Evolutionary conservation across 805 yeast genomes (phyloP).

Genomic region (Spathaspora passalidarum): DNA sequence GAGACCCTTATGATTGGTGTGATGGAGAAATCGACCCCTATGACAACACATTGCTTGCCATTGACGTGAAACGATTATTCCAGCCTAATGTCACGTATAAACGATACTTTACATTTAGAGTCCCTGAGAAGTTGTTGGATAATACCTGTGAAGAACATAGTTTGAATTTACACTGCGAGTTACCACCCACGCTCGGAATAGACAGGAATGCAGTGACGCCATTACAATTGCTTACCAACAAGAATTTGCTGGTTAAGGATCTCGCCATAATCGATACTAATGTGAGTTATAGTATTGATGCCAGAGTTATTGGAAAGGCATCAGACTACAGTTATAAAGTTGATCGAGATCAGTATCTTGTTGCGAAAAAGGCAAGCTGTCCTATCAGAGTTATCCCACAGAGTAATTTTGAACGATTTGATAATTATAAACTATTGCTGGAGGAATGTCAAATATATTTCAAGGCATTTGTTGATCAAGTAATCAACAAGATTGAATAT

Average conservation of each 20-base stretch:
- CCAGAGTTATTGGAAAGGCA: slow-evolving; percentile 40
- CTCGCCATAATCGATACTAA: slow-evolving; percentile 34
- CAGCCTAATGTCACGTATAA: slow-evolving; percentile 39
- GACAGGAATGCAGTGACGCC: slow-evolving; percentile 24
- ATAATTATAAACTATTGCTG: slow-evolving; percentile 11
- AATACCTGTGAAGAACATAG: slow-evolving; percentile 37
- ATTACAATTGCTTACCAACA: slow-evolving; percentile 21
- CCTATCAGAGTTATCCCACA: slow-evolving; percentile 37
- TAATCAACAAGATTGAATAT: slow-evolving; percentile 23
- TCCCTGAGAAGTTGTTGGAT: slow-evolving; percentile 41
- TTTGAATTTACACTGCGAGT: slow-evolving; percentile 30
- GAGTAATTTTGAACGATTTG: slow-evolving; percentile 17
- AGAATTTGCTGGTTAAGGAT: slow-evolving; percentile 24
- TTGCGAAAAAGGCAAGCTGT: slow-evolving; percentile 29
- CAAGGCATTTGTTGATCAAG: slow-evolving; percentile 31
- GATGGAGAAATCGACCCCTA: slow-evolving; percentile 42
- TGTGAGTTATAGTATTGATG: slow-evolving; percentile 34
- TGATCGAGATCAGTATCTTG: slow-evolving; percentile 31
- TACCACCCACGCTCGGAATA: slow-evolving; percentile 38
- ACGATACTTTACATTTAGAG: slow-evolving; percentile 38
- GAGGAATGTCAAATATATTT: slow-evolving; percentile 25
- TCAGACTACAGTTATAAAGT: slow-evolving; percentile 26
- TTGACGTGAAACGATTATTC: slow-evolving; percentile 35
- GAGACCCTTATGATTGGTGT: slow-evolving; percentile 45
- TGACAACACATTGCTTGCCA: slow-evolving; percentile 33